Evolutionary conservation across 2,329 filamentous ascomycete genomes (phyloP).

Genomic region (Xylariaceae sp.): DNA sequence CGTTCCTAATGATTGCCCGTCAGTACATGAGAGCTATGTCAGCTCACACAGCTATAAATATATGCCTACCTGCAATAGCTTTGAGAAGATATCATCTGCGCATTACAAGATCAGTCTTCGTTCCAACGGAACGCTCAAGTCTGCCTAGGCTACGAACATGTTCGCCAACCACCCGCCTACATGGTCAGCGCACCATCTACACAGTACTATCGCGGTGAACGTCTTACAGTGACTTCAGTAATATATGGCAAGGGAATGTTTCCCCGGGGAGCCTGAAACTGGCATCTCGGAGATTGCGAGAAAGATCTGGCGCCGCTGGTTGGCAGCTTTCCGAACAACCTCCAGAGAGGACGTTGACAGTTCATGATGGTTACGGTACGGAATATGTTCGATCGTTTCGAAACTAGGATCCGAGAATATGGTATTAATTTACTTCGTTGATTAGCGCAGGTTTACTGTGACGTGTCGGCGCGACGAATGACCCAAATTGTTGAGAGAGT

Average conservation of each 20-base stretch:
- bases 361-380: slow-evolving; percentile 31
- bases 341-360: slow-evolving; percentile 32
- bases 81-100: slow-evolving; percentile 75
- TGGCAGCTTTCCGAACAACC: slow-evolving; percentile 35
- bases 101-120: slow-evolving; percentile 24
- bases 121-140: slow-evolving; percentile 6
- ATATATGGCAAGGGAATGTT: slow-evolving; percentile 56
- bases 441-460: background rate
- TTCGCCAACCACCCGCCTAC: slow-evolving; percentile 70
- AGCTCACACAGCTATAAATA: slow-evolving; percentile 14
- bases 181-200: slow-evolving; percentile 29
- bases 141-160: slow-evolving; percentile 55
- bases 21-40: slow-evolving; percentile 10
- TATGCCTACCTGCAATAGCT: slow-evolving; percentile 60
- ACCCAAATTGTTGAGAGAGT: background rate
- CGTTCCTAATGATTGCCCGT: slow-evolving; percentile 58
- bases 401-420: background rate
- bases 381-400: background rate
- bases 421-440: background rate
- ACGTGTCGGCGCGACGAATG: background rate
- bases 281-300: slow-evolving; percentile 37
- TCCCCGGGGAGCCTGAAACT: slow-evolving; percentile 30
- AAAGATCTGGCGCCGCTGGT: slow-evolving; percentile 38
- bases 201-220: background rate
- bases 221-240: slow-evolving; percentile 47